These are phyloP conservation scores for Gamarada debralockiae DNA, from an alignment of 495 filamentous ascomycete genomes.

Conservation along the genomic window DNA sequence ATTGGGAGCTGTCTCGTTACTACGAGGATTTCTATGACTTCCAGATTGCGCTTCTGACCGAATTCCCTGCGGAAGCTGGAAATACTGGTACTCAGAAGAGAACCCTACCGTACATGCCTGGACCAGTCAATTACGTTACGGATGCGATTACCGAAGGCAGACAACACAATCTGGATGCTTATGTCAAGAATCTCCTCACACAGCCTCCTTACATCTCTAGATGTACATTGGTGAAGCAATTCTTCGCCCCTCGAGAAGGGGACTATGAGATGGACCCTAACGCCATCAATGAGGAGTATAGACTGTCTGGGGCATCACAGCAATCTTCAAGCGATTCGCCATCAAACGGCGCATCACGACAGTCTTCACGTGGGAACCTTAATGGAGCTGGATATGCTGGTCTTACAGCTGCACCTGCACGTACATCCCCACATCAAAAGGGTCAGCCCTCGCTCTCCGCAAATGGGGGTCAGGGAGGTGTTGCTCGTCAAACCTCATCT, in stretches of 20 bases:
- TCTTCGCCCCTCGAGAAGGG: slow-evolving; percentile 85
- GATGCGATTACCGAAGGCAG: slow-evolving; percentile 94
- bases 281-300: slow-evolving; percentile 61
- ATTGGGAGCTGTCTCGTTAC: slow-evolving; percentile 89
- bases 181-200: slow-evolving; percentile 84
- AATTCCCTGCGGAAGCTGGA: slow-evolving; percentile 91
- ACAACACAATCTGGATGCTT: slow-evolving; percentile 86
- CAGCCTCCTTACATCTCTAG: slow-evolving; percentile 81
- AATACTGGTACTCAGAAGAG: slow-evolving; percentile 71
- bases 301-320: slow-evolving; percentile 65
- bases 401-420: slow-evolving; percentile 52
- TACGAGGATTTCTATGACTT: slow-evolving; percentile 99
- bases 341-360: slow-evolving; percentile 57
- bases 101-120: slow-evolving; percentile 96
- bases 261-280: slow-evolving; percentile 87
- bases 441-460: slow-evolving; percentile 37
- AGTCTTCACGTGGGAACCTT: slow-evolving; percentile 71
- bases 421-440: slow-evolving; percentile 54
- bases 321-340: slow-evolving; percentile 60
- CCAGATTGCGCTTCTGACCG: slow-evolving; percentile 89
- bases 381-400: slow-evolving; percentile 53
- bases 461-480: slow-evolving; percentile 22
- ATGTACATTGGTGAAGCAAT: slow-evolving; percentile 76
- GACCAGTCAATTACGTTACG: slow-evolving; percentile 95
- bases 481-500: slow-evolving; percentile 70